Evolutionary conservation across 202 grass and related monocot species (phyloP).

Genomic region (Dendrocalamus latiflorus): DNA sequence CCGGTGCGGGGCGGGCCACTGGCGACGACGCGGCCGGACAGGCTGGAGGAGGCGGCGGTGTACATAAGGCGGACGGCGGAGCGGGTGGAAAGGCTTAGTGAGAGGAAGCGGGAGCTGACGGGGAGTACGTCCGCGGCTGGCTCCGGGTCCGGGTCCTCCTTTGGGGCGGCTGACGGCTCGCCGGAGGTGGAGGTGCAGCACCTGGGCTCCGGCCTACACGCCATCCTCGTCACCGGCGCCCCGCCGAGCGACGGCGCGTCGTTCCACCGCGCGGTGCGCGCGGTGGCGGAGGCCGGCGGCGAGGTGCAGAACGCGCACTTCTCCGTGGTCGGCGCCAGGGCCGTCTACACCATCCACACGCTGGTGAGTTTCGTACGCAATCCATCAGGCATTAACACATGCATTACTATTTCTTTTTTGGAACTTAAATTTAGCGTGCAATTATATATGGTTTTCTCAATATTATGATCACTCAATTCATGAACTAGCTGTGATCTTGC

Average conservation of each 20-base stretch:
- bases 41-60: slow-evolving; percentile 38
- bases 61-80: slow-evolving; percentile 58
- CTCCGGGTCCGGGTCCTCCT: not conserved
- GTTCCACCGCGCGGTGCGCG: slow-evolving; percentile 54
- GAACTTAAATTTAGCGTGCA: not conserved
- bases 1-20: not conserved
- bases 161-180: not conserved
- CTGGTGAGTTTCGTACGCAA: slow-evolving; percentile 32
- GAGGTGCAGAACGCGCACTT: slow-evolving; percentile 71
- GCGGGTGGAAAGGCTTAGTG: slow-evolving; percentile 50
- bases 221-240: slow-evolving; percentile 36
- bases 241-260: slow-evolving; percentile 21
- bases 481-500: not conserved
- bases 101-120: slow-evolving; percentile 59
- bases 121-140: not conserved
- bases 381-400: no score
- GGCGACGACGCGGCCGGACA: slow-evolving; percentile 38
- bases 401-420: not conserved
- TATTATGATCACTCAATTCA: not conserved
- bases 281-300: slow-evolving; percentile 51
- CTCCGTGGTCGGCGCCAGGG: slow-evolving; percentile 42
- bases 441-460: not conserved
- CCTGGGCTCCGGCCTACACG: slow-evolving; percentile 47
- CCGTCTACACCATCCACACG: slow-evolving; percentile 63
- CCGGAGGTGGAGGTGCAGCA: slow-evolving; percentile 59